Conservation (phyloP, 1,284 basidiomycete species). For the Ganoderma lingzhi region DNA sequence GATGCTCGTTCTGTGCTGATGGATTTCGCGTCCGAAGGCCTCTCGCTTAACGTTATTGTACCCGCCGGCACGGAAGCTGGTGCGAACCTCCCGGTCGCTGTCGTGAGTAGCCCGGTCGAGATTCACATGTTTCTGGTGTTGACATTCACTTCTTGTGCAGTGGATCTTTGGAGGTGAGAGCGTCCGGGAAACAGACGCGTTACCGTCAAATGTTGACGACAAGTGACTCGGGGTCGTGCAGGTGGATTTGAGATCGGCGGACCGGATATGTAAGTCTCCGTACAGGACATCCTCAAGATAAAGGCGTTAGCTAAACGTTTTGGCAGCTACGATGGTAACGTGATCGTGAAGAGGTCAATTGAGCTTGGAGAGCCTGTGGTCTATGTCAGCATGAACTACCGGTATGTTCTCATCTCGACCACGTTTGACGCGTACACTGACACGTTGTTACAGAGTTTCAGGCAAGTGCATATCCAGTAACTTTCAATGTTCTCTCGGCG, state of each 20-base stretch:
- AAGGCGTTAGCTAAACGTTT: not conserved
- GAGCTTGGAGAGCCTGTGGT: slow-evolving; percentile 34
- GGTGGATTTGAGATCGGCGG: slow-evolving; percentile 43
- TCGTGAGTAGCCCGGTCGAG: slow-evolving; percentile 12
- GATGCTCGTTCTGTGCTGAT: not conserved
- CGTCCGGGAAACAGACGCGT: not conserved
- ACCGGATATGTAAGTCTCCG: slow-evolving; percentile 17
- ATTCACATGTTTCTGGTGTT: not conserved
- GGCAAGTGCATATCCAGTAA: not conserved
- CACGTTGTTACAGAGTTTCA: slow-evolving; percentile 9
- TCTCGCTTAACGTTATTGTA: slow-evolving; percentile 29
- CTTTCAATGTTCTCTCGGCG: no score
- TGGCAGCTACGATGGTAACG: slow-evolving; percentile 32
- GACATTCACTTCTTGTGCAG: slow-evolving; percentile 36
- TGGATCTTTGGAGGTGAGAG: slow-evolving; percentile 61
- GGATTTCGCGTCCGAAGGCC: slow-evolving; percentile 1
- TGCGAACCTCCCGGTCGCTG: slow-evolving; percentile 26
- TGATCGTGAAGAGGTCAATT: slow-evolving; percentile 14
- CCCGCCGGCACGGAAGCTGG: slow-evolving; percentile 24
- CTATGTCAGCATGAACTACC: slow-evolving; percentile 32
- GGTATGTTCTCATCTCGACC: not conserved
- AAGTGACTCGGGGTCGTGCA: slow-evolving; percentile 2
- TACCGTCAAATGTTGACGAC: not conserved
- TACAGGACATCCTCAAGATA: no score
- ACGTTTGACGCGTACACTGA: not conserved